Percentiles rank a stretch among this genome's conserved stretches.
Evolutionary conservation across 129 eudicot genomes (phyloP).

Genomic region (Dittrichia graveolens): DNA sequence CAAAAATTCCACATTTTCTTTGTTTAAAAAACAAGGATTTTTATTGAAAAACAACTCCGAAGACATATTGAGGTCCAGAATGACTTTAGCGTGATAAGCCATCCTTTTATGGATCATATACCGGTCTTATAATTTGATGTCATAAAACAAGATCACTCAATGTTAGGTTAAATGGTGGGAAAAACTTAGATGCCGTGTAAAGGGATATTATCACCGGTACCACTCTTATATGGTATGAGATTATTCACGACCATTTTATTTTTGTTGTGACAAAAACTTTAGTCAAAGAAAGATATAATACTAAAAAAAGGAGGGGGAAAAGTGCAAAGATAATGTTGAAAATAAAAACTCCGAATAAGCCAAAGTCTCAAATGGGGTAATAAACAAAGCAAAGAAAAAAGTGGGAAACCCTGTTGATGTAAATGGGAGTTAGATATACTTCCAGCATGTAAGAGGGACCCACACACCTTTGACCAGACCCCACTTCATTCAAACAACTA

Average conservation of each 20-base stretch:
- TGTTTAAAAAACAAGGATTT: no score
- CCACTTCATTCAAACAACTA: constrained; percentile 43
- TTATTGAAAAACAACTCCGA: no score
- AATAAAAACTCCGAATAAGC: constrained; percentile 10
- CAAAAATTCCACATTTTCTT: no score
- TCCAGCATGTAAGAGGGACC: constrained; percentile 43
- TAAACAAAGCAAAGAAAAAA: constrained; percentile 30
- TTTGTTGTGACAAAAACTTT: background rate
- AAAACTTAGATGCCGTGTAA: no score
- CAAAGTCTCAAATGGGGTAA: constrained; percentile 25
- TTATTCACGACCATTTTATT: background rate
- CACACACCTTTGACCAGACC: constrained; percentile 52
- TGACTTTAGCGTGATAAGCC: no score
- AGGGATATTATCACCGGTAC: no score
- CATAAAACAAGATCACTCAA: no score
- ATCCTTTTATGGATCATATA: no score
- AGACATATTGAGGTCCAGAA: no score
- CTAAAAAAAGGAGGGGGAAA: background rate
- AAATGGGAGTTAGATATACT: constrained; percentile 51
- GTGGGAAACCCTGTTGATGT: constrained; percentile 34
- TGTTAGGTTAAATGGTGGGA: no score
- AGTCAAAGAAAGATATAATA: constrained; percentile 1
- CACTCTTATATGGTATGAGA: no score
- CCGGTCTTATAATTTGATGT: no score
- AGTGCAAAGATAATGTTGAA: background rate